Evolutionary conservation across 2,329 filamentous ascomycete genomes (phyloP).

Genomic region (Alternaria rosae): DNA sequence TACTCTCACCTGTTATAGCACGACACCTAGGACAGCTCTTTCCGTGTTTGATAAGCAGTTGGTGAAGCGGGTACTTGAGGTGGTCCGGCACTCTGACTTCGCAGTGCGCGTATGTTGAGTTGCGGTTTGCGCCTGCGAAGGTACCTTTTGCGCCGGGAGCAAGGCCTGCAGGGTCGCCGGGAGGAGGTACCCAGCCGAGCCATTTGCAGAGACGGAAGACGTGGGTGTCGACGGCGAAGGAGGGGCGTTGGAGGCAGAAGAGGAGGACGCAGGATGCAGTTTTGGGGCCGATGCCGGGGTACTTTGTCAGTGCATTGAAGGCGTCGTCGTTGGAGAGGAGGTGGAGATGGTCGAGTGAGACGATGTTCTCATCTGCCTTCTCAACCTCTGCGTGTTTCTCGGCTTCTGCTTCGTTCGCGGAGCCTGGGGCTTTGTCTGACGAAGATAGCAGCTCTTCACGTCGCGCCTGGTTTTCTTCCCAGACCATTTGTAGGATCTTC

Average conservation of each 20-base stretch:
- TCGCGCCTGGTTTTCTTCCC: slow-evolving; percentile 70
- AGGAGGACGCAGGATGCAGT: slow-evolving; percentile 70
- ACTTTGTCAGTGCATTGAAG: slow-evolving; percentile 64
- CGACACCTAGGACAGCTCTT: slow-evolving; percentile 68
- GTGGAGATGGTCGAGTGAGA: slow-evolving; percentile 71
- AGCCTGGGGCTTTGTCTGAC: slow-evolving; percentile 50
- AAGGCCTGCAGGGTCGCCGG: slow-evolving; percentile 44
- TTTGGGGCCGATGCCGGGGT: slow-evolving; percentile 71
- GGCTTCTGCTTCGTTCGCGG: slow-evolving; percentile 55
- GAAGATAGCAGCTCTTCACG: slow-evolving; percentile 55
- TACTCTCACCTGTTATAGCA: slow-evolving; percentile 67
- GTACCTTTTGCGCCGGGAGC: slow-evolving; percentile 48
- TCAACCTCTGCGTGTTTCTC: slow-evolving; percentile 66
- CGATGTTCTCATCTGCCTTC: slow-evolving; percentile 64
- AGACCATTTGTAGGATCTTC: slow-evolving; percentile 73
- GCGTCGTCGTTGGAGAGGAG: slow-evolving; percentile 63
- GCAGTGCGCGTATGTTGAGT: slow-evolving; percentile 66
- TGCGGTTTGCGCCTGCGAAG: slow-evolving; percentile 56
- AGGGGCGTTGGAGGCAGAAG: slow-evolving; percentile 69
- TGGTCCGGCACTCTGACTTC: slow-evolving; percentile 68
- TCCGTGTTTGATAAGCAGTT: slow-evolving; percentile 68
- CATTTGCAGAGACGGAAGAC: slow-evolving; percentile 69
- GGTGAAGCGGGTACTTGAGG: slow-evolving; percentile 69
- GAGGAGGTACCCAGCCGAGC: slow-evolving; percentile 66
- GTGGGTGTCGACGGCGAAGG: slow-evolving; percentile 72